phyloP scores from a whole-genome alignment of 257 asterid species.

The Solanum appendiculatum region DNA sequence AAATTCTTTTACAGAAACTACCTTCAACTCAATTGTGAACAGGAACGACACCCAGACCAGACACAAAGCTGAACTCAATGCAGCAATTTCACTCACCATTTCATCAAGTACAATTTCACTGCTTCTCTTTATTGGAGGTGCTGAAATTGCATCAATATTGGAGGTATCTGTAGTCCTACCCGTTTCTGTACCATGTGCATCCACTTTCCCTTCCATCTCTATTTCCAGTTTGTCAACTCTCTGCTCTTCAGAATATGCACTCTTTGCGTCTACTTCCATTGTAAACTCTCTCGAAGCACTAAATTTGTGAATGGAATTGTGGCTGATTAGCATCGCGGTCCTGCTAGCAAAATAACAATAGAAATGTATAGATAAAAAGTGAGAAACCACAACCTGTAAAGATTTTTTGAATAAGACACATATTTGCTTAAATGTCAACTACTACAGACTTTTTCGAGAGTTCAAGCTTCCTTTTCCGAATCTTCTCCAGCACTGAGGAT shows the following conservation, averaged over 20 bases:
- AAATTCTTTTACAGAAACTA: not conserved
- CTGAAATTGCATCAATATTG: conserved; percentile 13
- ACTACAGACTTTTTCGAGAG: conserved; percentile 23
- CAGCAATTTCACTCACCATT: conserved; percentile 20
- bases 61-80: not conserved
- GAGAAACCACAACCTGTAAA: not conserved
- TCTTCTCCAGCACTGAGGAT: conserved; percentile 79
- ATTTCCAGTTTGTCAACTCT: conserved; percentile 11
- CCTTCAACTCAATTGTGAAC: not conserved
- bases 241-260: conserved; percentile 10
- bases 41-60: not conserved
- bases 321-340: conserved; percentile 6
- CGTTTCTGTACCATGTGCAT: conserved; percentile 6
- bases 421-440: not conserved
- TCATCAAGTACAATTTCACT: conserved; percentile 15
- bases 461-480: conserved; percentile 84
- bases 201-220: conserved; percentile 9
- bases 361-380: not conserved
- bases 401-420: not conserved
- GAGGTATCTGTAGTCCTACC: conserved; percentile 13
- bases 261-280: conserved; percentile 17
- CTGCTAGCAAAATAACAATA: conserved; percentile 26
- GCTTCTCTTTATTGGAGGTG: conserved; percentile 9
- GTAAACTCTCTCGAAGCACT: conserved; percentile 18
- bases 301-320: conserved; percentile 9